Percentiles rank a stretch among this genome's conserved stretches.
phyloP scores from a whole-genome alignment of 768 basidiomycete species.

The Austroboletus festivus region DNA sequence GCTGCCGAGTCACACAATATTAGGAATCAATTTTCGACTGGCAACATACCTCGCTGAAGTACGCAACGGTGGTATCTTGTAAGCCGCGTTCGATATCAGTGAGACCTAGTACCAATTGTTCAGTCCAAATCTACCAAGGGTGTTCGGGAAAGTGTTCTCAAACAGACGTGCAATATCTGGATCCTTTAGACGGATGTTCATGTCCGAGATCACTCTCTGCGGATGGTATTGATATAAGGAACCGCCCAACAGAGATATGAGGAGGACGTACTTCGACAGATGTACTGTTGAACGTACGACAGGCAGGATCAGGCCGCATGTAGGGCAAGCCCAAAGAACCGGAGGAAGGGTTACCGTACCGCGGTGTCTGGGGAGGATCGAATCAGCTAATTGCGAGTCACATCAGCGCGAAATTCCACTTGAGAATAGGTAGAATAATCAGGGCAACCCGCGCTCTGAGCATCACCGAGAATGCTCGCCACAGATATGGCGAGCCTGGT shows the following conservation, averaged over 20 bases:
- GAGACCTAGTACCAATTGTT: not conserved
- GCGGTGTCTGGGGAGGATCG: slow-evolving; percentile 49
- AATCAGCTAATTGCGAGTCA: too few relatives aligned
- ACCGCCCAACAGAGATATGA: not conserved
- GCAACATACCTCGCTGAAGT: slow-evolving; percentile 55
- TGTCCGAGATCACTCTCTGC: slow-evolving; percentile 71
- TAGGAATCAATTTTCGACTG: not conserved
- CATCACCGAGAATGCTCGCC: slow-evolving; percentile 19
- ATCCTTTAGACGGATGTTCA: slow-evolving; percentile 69
- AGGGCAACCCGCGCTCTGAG: slow-evolving; percentile 46
- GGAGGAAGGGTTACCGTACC: slow-evolving; percentile 54
- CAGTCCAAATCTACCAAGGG: slow-evolving; percentile 50
- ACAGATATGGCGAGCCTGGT: slow-evolving; percentile 18
- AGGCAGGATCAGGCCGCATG: slow-evolving; percentile 67
- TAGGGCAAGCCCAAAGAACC: slow-evolving; percentile 64
- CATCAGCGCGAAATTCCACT: slow-evolving; percentile 28
- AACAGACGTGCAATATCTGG: slow-evolving; percentile 76
- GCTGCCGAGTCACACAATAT: slow-evolving; percentile 8
- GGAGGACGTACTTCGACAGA: slow-evolving; percentile 60
- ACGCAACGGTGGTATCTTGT: slow-evolving; percentile 76
- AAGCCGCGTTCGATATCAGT: not conserved
- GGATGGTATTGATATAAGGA: not conserved
- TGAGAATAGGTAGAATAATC: slow-evolving; percentile 62
- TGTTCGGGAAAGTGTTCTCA: slow-evolving; percentile 82
- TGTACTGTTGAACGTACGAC: slow-evolving; percentile 73